Evolutionary conservation across 2,329 filamentous ascomycete genomes (phyloP).

Genomic region (Fusarium solani-melongenae): DNA sequence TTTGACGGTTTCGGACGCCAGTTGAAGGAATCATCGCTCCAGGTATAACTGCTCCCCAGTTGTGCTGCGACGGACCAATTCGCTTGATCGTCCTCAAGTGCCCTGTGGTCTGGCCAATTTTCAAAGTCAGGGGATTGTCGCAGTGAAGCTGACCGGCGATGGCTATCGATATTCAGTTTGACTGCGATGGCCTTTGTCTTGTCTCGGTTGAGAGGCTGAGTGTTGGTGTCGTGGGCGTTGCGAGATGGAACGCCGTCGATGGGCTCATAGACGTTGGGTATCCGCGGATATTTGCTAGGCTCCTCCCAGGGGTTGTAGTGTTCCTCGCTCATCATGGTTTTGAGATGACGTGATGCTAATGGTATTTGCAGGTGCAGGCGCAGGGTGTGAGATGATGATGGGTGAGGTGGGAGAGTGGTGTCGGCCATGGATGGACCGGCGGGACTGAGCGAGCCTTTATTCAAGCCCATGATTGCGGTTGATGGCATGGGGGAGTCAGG

Average conservation of each 20-base stretch:
- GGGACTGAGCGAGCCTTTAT: slow-evolving; percentile 6
- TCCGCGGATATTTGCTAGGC: slow-evolving; percentile 32
- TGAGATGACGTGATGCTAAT: slow-evolving; percentile 20
- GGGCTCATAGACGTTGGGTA: slow-evolving; percentile 40
- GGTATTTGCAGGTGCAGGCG: slow-evolving; percentile 1
- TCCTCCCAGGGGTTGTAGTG: slow-evolving; percentile 29
- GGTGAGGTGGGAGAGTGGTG: not conserved
- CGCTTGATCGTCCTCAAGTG: slow-evolving; percentile 8
- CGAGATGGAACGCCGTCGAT: slow-evolving; percentile 13
- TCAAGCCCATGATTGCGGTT: not conserved
- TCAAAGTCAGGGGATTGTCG: not conserved
- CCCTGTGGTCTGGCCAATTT: not conserved
- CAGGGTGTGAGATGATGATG: not conserved
- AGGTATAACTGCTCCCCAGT: slow-evolving; percentile 18
- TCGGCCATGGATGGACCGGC: not conserved
- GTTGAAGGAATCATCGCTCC: slow-evolving; percentile 5
- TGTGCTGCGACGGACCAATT: slow-evolving; percentile 22
- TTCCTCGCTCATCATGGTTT: slow-evolving; percentile 24
- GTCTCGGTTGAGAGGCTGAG: slow-evolving; percentile 10
- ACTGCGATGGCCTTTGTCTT: slow-evolving; percentile 1
- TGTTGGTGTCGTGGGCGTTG: slow-evolving; percentile 10
- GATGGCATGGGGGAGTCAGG: not conserved
- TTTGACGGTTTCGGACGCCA: not conserved
- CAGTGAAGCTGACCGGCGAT: slow-evolving; percentile 8
- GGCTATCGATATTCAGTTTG: not conserved